phyloP scores from a whole-genome alignment of 2,329 filamentous ascomycete species.

The Corinectria fuckeliana region DNA sequence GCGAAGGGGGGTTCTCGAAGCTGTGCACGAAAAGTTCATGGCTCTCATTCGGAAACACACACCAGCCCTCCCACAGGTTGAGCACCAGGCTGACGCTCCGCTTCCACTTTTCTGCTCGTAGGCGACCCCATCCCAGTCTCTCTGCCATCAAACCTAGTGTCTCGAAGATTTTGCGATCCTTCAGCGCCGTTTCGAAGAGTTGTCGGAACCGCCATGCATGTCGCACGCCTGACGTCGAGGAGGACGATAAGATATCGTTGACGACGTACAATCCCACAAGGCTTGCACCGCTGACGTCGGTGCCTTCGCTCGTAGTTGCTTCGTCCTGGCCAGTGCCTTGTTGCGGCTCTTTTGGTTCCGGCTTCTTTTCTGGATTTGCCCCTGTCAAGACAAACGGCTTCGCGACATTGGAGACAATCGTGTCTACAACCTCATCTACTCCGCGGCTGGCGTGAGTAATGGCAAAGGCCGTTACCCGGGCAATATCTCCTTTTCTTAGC shows the following conservation, averaged over 20 bases:
- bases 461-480: conserved; percentile 84
- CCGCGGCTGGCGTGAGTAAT: conserved; percentile 86
- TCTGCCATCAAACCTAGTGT: conserved; percentile 76
- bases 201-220: conserved; percentile 88
- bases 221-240: conserved; percentile 76
- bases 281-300: conserved; percentile 74
- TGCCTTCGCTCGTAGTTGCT: conserved; percentile 48
- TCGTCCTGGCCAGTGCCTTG: conserved; percentile 41
- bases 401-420: conserved; percentile 83
- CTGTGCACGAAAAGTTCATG: conserved; percentile 73
- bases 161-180: conserved; percentile 73
- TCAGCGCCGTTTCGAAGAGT: conserved; percentile 77
- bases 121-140: conserved; percentile 76
- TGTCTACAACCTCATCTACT: conserved; percentile 88
- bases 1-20: conserved; percentile 72
- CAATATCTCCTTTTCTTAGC: conserved; percentile 84
- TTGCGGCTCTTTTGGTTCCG: conserved; percentile 44
- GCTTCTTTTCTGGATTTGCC: conserved; percentile 66
- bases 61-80: conserved; percentile 74
- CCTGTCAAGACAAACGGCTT: conserved; percentile 76
- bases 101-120: conserved; percentile 86
- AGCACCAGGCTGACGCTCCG: conserved; percentile 74
- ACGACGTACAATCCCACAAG: conserved; percentile 81
- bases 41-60: conserved; percentile 74
- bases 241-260: conserved; percentile 79